Evolutionary conservation across 2,329 filamentous ascomycete species (phyloP).

Genomic region (Scedosporium dehoogii): DNA sequence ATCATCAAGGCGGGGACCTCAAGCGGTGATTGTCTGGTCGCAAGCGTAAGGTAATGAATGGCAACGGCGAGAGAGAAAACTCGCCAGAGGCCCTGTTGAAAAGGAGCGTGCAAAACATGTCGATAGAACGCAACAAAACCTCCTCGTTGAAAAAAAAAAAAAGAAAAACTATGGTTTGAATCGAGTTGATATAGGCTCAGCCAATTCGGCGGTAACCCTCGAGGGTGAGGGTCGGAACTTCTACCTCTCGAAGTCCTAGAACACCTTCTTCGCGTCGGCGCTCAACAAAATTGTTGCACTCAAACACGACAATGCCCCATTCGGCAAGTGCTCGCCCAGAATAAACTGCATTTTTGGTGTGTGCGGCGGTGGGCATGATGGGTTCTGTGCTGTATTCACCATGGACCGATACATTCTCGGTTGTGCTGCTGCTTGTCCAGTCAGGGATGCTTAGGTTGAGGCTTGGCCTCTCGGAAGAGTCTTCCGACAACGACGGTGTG

Average conservation of each 20-base stretch:
- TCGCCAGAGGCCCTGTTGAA: neutral
- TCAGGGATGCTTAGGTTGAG: neutral
- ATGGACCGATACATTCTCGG: neutral
- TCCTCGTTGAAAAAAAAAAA: neutral
- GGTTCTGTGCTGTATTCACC: conserved; percentile 22
- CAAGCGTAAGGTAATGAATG: too few relatives aligned
- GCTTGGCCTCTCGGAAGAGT: neutral
- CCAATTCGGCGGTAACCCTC: conserved; percentile 26
- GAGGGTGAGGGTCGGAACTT: conserved; percentile 36
- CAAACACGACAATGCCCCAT: conserved; percentile 64
- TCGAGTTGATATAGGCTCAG: neutral
- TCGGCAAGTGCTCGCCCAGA: conserved; percentile 66
- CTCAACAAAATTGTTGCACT: conserved; percentile 76
- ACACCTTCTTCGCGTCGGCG: conserved; percentile 66
- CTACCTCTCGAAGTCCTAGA: conserved; percentile 53
- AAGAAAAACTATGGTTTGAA: neutral
- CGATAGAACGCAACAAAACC: neutral
- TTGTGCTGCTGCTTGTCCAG: neutral
- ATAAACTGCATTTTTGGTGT: conserved; percentile 44
- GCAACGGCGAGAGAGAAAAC: too few relatives aligned
- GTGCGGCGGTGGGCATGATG: conserved; percentile 34
- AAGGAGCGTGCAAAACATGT: neutral
- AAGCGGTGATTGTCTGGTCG: too few relatives aligned
- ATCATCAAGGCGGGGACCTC: too few relatives aligned
- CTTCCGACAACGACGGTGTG: neutral